These are phyloP conservation scores for Talaromyces islandicus DNA, from an alignment of 2,329 filamentous ascomycete species.

Conservation along the genomic window DNA sequence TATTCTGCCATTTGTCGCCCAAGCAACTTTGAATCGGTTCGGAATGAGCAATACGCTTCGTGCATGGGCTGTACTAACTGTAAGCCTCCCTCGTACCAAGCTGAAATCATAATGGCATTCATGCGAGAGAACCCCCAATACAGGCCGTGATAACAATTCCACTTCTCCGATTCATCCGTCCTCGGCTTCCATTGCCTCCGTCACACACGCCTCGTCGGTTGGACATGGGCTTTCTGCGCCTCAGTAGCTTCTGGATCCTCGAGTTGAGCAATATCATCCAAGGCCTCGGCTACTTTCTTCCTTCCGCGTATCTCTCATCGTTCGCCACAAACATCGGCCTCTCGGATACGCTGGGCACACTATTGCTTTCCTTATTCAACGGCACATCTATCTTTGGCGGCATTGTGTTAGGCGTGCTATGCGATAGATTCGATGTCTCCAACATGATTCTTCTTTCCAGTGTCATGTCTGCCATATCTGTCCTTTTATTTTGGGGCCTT, in stretches of 20 bases:
- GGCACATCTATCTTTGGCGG: slow-evolving; percentile 26
- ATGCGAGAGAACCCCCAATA: slow-evolving; percentile 6
- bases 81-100: neutral
- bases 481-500: slow-evolving; percentile 58
- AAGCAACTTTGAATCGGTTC: neutral
- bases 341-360: slow-evolving; percentile 18
- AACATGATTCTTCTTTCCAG: slow-evolving; percentile 44
- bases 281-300: slow-evolving; percentile 33
- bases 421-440: slow-evolving; percentile 23
- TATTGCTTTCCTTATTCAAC: slow-evolving; percentile 28
- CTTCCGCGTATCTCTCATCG: slow-evolving; percentile 32
- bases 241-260: slow-evolving; percentile 40
- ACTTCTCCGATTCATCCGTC: slow-evolving; percentile 35
- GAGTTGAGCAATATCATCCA: slow-evolving; percentile 37
- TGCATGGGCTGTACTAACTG: slow-evolving; percentile 31
- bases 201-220: slow-evolving; percentile 5
- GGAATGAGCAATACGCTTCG: slow-evolving; percentile 38
- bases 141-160: slow-evolving; percentile 26
- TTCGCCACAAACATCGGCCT: slow-evolving; percentile 27
- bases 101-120: neutral
- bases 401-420: slow-evolving; percentile 24
- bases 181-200: slow-evolving; percentile 23
- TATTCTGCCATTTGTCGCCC: slow-evolving; percentile 1
- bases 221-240: slow-evolving; percentile 29
- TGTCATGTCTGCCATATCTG: slow-evolving; percentile 49